Percentiles rank a stretch among this genome's conserved stretches.
These are phyloP conservation scores for Leccinum subgranulosum DNA, from an alignment of 768 basidiomycete species.

Conservation along the genomic window DNA sequence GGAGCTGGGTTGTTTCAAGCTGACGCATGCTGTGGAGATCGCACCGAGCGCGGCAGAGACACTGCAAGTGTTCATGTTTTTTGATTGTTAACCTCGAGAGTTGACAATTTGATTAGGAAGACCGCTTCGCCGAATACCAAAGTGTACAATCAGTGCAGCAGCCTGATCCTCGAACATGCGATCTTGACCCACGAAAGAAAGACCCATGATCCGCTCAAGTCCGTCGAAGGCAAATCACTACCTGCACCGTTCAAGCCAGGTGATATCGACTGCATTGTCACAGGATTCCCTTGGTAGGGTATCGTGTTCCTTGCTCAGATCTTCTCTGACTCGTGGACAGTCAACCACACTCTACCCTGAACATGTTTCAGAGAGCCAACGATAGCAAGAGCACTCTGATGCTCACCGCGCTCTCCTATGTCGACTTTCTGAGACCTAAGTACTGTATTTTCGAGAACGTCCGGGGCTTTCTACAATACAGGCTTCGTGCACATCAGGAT, in stretches of 20 bases:
- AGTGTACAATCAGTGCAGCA: slow-evolving; percentile 73
- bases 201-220: slow-evolving; percentile 36
- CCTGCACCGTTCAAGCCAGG: slow-evolving; percentile 48
- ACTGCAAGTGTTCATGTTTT: slow-evolving; percentile 35
- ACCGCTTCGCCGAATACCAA: slow-evolving; percentile 49
- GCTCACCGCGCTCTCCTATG: slow-evolving; percentile 49
- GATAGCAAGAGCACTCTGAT: slow-evolving; percentile 70
- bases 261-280: slow-evolving; percentile 58
- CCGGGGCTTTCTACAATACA: slow-evolving; percentile 41
- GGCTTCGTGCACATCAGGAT: slow-evolving; percentile 36
- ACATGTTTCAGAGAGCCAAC: slow-evolving; percentile 66
- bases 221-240: slow-evolving; percentile 37
- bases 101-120: slow-evolving; percentile 31
- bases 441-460: slow-evolving; percentile 51
- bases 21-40: slow-evolving; percentile 70
- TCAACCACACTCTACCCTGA: slow-evolving; percentile 70
- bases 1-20: slow-evolving; percentile 49
- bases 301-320: not conserved
- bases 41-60: slow-evolving; percentile 73
- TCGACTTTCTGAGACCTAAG: slow-evolving; percentile 40
- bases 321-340: slow-evolving; percentile 35
- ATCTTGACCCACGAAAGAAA: slow-evolving; percentile 50
- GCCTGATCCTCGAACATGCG: slow-evolving; percentile 55
- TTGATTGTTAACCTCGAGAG: not conserved
- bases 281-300: slow-evolving; percentile 74